Base-by-base conservation (phyloP, 2,329 filamentous ascomycete species). In the Ophiognomonia clavigignenti-juglandacearum region DNA sequence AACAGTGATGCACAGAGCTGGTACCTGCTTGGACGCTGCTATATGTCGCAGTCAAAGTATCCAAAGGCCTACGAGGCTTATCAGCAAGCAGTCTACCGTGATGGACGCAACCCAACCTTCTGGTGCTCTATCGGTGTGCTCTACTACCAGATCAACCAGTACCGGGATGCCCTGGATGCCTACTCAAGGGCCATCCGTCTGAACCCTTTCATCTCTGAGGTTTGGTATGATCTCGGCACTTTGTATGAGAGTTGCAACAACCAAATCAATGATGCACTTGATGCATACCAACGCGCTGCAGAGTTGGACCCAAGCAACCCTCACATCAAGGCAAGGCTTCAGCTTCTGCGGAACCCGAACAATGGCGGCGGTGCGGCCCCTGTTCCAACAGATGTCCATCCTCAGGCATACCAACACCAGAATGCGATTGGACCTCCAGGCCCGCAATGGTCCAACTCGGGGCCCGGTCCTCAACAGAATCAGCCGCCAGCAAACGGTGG, bases 91-190 rank as follows among this genome's bases (percentile, higher is more conserved):
- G 93, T 98, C 32, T 98, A 98, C 64, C 89, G 93, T 48, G 93
- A 98, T 64, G 93, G 93, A 27, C 86, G 93, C 57, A 97, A 97
- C 64, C 93, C 93, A 16, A 97, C 93, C 2, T 98, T 97, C 73
- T 98, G 93, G 93, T 97, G 93, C 73, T 97, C 92, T 9, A 98
- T 98, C 63, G 93, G 93, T 64, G 93, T 98, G 14, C 78, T 98
- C 50, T 98, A 98, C 67, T 98, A 97, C 71, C 93, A 97, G 70
- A 98, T 98, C 73, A 98, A 97, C 69, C 93, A 98, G 71, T 98
- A 98, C 70, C 85, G 93, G 50, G 93, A 98, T 73, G 93, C 93
- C 3, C 79, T 98, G 44, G 93, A 98, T 71, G 93, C 93, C 32
- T 98, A 97, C 69, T 96, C 91, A 52, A 87, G 93, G 51, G 93